A percentile compares a stretch with the other conserved stretches of the same genome.
Conservation (phyloP, 2,329 filamentous ascomycete genomes). For the Hypoxylon sp. region DNA sequence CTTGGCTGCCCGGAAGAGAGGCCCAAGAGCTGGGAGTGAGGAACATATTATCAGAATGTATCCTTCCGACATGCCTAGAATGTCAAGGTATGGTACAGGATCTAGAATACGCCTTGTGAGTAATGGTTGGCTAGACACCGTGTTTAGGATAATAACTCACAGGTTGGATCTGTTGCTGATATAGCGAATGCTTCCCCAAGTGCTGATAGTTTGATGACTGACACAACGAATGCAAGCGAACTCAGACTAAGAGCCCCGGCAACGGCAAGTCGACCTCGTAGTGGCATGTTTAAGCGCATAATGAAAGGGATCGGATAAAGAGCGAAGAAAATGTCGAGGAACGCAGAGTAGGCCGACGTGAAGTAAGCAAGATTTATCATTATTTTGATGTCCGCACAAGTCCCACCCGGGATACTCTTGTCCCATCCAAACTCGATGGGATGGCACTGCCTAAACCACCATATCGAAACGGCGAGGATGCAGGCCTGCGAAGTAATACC, state of each 20-base stretch:
- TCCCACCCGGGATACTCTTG: constrained; percentile 47
- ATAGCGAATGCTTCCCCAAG: constrained; percentile 48
- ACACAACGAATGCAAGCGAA: constrained; percentile 50
- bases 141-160: constrained; percentile 41
- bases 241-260: constrained; percentile 50
- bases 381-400: constrained; percentile 46
- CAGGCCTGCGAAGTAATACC: constrained; percentile 54
- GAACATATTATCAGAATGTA: constrained; percentile 47
- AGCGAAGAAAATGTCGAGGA: constrained; percentile 54
- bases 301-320: constrained; percentile 54
- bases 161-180: constrained; percentile 49
- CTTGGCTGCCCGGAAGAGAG: constrained; percentile 40
- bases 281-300: constrained; percentile 54
- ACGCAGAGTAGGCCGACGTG: constrained; percentile 53
- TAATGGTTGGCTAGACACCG: not conserved
- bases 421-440: constrained; percentile 52
- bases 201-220: constrained; percentile 52
- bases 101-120: constrained; percentile 39
- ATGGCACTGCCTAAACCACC: constrained; percentile 54
- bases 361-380: constrained; percentile 51
- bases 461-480: constrained; percentile 52
- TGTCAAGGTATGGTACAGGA: constrained; percentile 49
- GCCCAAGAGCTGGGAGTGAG: constrained; percentile 45
- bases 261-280: constrained; percentile 49
- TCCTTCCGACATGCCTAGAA: constrained; percentile 50